phyloP scores from a whole-genome alignment of 257 asterid genomes.

The Dorcoceras hygrometricum region DNA sequence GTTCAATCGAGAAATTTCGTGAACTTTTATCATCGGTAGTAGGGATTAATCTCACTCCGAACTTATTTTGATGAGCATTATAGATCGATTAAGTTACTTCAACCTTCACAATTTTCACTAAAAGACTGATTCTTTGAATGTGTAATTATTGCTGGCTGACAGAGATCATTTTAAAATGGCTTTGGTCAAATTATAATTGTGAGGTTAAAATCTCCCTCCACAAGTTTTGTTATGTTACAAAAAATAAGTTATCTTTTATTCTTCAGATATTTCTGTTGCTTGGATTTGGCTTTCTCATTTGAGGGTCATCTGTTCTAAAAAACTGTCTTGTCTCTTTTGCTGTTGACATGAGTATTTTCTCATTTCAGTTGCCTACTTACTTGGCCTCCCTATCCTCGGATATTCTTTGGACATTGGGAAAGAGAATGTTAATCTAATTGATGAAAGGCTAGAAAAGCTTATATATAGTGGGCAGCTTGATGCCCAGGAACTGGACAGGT shows the following conservation, averaged over 20 bases:
- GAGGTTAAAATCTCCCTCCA: too few relatives aligned
- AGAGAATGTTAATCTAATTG: conserved; percentile 89
- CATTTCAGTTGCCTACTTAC: conserved; percentile 71
- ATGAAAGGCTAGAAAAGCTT: conserved; percentile 77
- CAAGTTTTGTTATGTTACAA: too few relatives aligned
- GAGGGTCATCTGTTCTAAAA: neutral
- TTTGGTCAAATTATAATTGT: neutral
- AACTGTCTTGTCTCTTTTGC: neutral
- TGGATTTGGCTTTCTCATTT: neutral
- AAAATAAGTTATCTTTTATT: too few relatives aligned
- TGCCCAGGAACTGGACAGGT: conserved; percentile 92
- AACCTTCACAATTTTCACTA: neutral
- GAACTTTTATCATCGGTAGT: conserved; percentile 7
- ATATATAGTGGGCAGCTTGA: conserved; percentile 96
- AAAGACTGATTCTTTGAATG: neutral
- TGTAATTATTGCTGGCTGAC: neutral
- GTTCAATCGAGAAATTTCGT: neutral
- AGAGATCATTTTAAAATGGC: neutral
- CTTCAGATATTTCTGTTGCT: too few relatives aligned
- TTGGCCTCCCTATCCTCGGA: conserved; percentile 89
- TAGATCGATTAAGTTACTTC: neutral
- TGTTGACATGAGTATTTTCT: conserved; percentile 6
- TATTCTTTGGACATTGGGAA: conserved; percentile 92
- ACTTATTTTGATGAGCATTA: neutral
- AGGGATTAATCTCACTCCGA: neutral